Conservation (phyloP, 352 stramenopile genomes). For the Aphanomyces invadans region DNA sequence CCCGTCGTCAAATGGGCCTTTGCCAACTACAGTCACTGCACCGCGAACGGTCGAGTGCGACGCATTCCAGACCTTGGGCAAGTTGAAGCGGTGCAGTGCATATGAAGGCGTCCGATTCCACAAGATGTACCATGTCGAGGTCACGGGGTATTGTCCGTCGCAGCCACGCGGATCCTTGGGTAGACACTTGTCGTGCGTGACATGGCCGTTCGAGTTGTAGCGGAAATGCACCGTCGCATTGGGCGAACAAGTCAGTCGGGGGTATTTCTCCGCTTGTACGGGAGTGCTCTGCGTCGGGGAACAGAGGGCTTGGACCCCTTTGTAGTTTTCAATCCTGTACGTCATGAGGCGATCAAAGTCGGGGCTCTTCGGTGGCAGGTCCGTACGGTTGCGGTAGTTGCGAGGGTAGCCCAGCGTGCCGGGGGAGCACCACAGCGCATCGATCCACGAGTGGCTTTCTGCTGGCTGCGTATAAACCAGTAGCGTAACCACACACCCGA, state of each 20-base stretch:
- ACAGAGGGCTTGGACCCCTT: not conserved
- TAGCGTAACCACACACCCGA: not conserved
- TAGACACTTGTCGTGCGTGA: slow-evolving; percentile 4
- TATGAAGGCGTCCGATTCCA: not conserved
- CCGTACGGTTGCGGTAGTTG: not conserved
- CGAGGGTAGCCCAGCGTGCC: slow-evolving; percentile 1
- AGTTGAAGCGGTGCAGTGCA: not conserved
- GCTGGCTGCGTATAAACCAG: not conserved
- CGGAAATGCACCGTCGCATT: not conserved
- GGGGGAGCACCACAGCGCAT: slow-evolving; percentile 4
- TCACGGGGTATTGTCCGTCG: slow-evolving; percentile 1
- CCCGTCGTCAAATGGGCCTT: slow-evolving; percentile 9
- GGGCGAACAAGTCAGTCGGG: not conserved
- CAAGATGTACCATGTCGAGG: not conserved
- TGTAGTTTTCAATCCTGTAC: slow-evolving; percentile 14
- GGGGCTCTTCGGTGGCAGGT: not conserved
- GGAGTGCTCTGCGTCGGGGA: not conserved
- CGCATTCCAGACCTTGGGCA: not conserved
- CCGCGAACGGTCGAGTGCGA: not conserved
- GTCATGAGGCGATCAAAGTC: slow-evolving; percentile 15
- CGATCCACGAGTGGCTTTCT: slow-evolving; percentile 3
- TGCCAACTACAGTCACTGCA: not conserved
- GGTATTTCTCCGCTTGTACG: not conserved
- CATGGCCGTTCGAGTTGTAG: slow-evolving; percentile 19
- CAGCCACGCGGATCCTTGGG: slow-evolving; percentile 12